phyloP scores from a whole-genome alignment of 768 basidiomycete genomes.

The Multifurca ochricompacta region DNA sequence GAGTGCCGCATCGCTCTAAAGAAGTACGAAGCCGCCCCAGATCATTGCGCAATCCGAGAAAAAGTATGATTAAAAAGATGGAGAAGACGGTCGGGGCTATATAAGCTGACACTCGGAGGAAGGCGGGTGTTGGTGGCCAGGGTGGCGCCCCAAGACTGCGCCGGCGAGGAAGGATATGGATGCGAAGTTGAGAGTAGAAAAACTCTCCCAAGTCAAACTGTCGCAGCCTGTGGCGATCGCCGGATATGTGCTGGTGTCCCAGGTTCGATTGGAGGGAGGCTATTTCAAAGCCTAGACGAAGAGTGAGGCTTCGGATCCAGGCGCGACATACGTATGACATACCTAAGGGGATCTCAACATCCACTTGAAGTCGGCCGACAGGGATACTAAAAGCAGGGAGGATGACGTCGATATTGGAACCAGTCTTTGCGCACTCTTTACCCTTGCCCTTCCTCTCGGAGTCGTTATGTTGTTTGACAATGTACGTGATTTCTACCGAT shows the following conservation, averaged over 20 bases:
- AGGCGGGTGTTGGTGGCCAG: neutral
- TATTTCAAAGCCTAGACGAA: slow-evolving; percentile 36
- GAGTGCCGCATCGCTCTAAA: slow-evolving; percentile 25
- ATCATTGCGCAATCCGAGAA: slow-evolving; percentile 26
- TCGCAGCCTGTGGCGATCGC: slow-evolving; percentile 40
- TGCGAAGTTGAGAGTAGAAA: slow-evolving; percentile 48
- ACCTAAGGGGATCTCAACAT: slow-evolving; percentile 49
- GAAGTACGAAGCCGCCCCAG: slow-evolving; percentile 25
- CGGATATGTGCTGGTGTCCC: slow-evolving; percentile 37
- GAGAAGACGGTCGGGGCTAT: slow-evolving; percentile 27
- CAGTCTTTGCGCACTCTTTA: slow-evolving; percentile 27
- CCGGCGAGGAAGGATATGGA: slow-evolving; percentile 2
- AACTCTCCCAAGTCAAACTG: slow-evolving; percentile 49
- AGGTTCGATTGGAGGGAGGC: slow-evolving; percentile 48
- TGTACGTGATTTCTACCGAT: slow-evolving; percentile 54
- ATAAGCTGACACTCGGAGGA: slow-evolving; percentile 18
- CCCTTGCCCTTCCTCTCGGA: slow-evolving; percentile 28
- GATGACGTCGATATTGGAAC: slow-evolving; percentile 37
- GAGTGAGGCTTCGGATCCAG: neutral
- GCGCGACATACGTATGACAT: slow-evolving; percentile 20
- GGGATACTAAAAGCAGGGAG: slow-evolving; percentile 70
- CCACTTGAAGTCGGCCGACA: slow-evolving; percentile 57
- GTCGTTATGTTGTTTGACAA: slow-evolving; percentile 36
- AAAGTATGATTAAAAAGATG: slow-evolving; percentile 24
- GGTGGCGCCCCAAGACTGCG: neutral